Base-by-base conservation (phyloP, 2,329 filamentous ascomycete genomes). In the Didymella segeticola region DNA sequence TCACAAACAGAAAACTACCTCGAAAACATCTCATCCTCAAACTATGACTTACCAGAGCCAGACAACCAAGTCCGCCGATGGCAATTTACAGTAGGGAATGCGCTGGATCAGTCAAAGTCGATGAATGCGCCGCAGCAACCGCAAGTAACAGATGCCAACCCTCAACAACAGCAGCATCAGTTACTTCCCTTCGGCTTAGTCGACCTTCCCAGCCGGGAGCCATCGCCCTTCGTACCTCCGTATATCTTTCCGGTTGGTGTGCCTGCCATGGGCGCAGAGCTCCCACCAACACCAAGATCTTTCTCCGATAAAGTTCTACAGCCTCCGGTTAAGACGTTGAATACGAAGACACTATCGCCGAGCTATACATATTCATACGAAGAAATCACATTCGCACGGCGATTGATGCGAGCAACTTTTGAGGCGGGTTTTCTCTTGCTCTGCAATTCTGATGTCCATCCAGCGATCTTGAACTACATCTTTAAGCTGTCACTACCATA, bases 401-500 rank as follows among this genome's bases (percentile, higher is more conserved):
- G 88, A 4, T 77, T 96, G 4, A 88, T 90, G 42, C 84, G 90
- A 34, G 80, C 80, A 47, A 80, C 85, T 2, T 62, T 87, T 1
- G 89, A 96, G 72, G 75, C 79, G 22, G 89, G 82, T 0, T 83
- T 86, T 51, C 75, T 78, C 2, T 74, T 93, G 1, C 78, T 90
- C 2, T 80, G 83, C 41, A 78, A 82, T 0, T 52, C 67, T 23
- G 43, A 66, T 57, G 43, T 64, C 23, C 61, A 57, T 6, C 72
- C 64, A 5, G 57, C 63, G 25, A 61, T 62, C 1, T 61, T 74
- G 31, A 65, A 73, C n/a, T 80, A 81, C 27, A 80, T 86, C 1
- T 93, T 92, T 69, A 87, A 85, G 29, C 88, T 91, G 51, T 86
- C 85, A n/a, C 75, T 89, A 15, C 80, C 86, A 22, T 87, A 87